Base-by-base conservation (phyloP, 2,329 filamentous ascomycete species). In the Blastomyces parvus region DNA sequence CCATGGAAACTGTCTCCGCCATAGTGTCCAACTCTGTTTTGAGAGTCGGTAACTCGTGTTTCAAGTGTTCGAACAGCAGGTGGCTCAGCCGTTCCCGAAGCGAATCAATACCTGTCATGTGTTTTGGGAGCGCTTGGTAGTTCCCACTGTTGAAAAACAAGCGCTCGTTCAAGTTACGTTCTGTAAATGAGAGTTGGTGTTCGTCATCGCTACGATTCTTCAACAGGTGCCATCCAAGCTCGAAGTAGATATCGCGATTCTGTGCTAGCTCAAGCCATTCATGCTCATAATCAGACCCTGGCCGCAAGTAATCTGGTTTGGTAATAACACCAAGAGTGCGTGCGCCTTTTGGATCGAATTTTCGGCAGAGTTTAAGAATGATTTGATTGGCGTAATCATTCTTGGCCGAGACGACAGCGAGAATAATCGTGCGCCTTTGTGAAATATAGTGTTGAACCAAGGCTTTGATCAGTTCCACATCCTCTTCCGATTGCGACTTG, bases 231-330 rank as follows among this genome's bases (percentile, higher is more conserved):
- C 63, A 64, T 25, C 58, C 61, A n/a, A 64, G 50, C 33, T 55
- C 42, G 22, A 64, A 60, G 14, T 30, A 38, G 22, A 63, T 62
- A 36, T 64, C 57, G 9, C 62, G 61, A n/a, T 64, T 64, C 36
- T 64, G 62, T 27, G 61, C 61, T 7, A 64, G 42, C 3, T 58
- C 40, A 36, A 64, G 38, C 36, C 42, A 64, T 11, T 36, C 38
- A 6, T n/a, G 2, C 60, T 65, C 58, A 22, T 48, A 59, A 14
- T 44, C 30, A 30, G 61, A 61, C 3, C 57, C 44, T 2, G 57
- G 7, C 27, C 44, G 38, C 4, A 63, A 7, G 0, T 86, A 73
- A 63, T 88, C 86, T 0, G 84, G 82, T 66, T 87, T 87, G 0
- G 85, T 88, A 0, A 87, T 74, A 2, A 82, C 71, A 0, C 78